These are phyloP conservation scores for Bidens hawaiensis DNA, from an alignment of 140 eudicot genomes.

Conservation along the genomic window DNA sequence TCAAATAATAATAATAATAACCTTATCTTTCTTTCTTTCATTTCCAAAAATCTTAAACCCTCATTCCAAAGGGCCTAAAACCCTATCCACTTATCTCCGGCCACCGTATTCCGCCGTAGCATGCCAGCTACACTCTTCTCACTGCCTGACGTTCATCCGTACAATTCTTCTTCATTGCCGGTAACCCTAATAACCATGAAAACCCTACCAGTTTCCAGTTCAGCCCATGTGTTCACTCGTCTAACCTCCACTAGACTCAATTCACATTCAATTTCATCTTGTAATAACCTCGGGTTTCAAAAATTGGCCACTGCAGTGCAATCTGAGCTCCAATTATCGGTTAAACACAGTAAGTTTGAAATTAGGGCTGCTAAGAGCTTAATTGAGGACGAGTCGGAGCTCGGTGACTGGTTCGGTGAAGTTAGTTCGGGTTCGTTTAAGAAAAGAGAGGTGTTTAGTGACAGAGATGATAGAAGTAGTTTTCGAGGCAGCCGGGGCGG, in stretches of 20 bases:
- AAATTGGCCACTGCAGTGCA: not conserved
- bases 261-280: conserved; percentile 29
- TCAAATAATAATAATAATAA: not conserved
- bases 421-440: conserved; percentile 39
- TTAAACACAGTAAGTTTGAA: conserved; percentile 24
- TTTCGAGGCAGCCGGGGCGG: too few relatives aligned
- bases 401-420: conserved; percentile 71
- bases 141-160: conserved; percentile 29
- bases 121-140: too few relatives aligned
- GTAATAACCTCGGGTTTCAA: conserved; percentile 30
- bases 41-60: conserved; percentile 27
- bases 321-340: conserved; percentile 13
- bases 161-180: conserved; percentile 36
- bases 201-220: conserved; percentile 15
- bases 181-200: conserved; percentile 44
- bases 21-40: conserved; percentile 27
- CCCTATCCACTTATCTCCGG: conserved; percentile 30
- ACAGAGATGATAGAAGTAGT: conserved; percentile 23
- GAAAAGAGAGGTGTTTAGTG: conserved; percentile 30
- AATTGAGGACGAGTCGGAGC: conserved; percentile 73
- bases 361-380: conserved; percentile 49
- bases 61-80: conserved; percentile 31
- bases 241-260: conserved; percentile 44
- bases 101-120: conserved; percentile 18
- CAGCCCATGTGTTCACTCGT: conserved; percentile 36